Evolutionary conservation across 1,284 basidiomycete species (phyloP).

Genomic region (Ganoderma sp.): DNA sequence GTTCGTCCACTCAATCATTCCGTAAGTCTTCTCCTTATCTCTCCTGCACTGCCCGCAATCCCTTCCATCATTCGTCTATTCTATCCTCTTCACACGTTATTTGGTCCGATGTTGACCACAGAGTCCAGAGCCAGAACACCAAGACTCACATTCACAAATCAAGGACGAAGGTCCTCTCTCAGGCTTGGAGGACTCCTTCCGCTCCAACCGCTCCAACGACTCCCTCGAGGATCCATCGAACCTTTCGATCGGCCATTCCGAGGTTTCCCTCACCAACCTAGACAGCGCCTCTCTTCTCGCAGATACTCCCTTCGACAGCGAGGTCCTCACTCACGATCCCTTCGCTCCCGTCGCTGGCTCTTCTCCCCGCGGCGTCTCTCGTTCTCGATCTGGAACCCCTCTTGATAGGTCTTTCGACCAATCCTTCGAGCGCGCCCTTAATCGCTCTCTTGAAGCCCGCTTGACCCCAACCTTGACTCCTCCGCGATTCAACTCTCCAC

Average conservation of each 20-base stretch:
- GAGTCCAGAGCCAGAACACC: not conserved
- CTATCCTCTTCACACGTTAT: not conserved
- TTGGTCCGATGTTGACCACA: not conserved
- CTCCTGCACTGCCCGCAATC: not conserved
- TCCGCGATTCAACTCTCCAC: slow-evolving; percentile 28
- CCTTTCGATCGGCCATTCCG: slow-evolving; percentile 38
- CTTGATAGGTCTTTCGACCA: slow-evolving; percentile 22
- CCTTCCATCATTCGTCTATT: not conserved
- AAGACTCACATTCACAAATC: slow-evolving; percentile 21
- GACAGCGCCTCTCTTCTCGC: slow-evolving; percentile 36
- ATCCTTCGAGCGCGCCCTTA: slow-evolving; percentile 23
- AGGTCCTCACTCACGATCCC: slow-evolving; percentile 19
- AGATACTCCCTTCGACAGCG: slow-evolving; percentile 24
- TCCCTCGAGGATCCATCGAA: slow-evolving; percentile 43
- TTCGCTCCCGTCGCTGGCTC: slow-evolving; percentile 27
- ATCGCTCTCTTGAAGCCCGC: slow-evolving; percentile 27
- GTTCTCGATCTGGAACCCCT: slow-evolving; percentile 19
- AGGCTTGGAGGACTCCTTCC: slow-evolving; percentile 44
- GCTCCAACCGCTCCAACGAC: slow-evolving; percentile 32
- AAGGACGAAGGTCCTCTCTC: slow-evolving; percentile 41
- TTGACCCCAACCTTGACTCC: slow-evolving; percentile 28
- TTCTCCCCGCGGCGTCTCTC: slow-evolving; percentile 20
- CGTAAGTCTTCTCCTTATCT: slow-evolving; percentile 14
- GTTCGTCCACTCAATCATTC: slow-evolving; percentile 8
- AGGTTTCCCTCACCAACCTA: slow-evolving; percentile 37